These are phyloP conservation scores for Ganoderma leucocontextum DNA, from an alignment of 1,284 basidiomycete species.

Conservation along the genomic window DNA sequence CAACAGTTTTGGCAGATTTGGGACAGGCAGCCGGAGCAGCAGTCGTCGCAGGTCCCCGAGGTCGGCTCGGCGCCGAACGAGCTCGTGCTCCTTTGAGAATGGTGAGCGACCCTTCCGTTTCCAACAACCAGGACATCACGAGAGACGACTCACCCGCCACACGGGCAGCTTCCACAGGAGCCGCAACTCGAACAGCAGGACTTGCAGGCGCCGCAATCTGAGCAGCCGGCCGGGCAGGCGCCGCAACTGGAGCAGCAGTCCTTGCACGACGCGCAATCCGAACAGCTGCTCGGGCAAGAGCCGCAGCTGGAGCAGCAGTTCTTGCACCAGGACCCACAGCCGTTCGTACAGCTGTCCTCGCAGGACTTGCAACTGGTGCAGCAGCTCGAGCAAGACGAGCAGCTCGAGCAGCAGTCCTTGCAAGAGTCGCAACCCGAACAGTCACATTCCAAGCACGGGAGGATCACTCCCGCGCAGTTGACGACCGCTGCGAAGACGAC, in stretches of 20 bases:
- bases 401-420: neutral
- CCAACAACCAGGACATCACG: neutral
- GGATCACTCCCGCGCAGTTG: neutral
- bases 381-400: too few relatives aligned
- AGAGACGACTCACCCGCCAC: neutral
- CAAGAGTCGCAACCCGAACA: neutral
- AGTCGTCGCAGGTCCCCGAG: neutral
- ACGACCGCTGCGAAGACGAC: neutral
- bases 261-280: neutral
- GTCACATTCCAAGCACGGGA: neutral
- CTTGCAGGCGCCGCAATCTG: neutral
- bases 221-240: neutral
- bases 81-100: neutral
- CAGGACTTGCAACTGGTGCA: neutral
- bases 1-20: slow-evolving; percentile 3
- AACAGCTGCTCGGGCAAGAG: neutral
- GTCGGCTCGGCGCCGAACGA: slow-evolving; percentile 2
- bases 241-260: neutral
- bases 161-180: neutral
- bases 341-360: neutral
- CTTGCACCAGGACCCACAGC: neutral
- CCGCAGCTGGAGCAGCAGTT: neutral
- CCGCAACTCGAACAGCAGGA: neutral
- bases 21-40: neutral
- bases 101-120: neutral